phyloP scores from a whole-genome alignment of 2,329 filamentous ascomycete species.

The Sporothrix dimorphospora region DNA sequence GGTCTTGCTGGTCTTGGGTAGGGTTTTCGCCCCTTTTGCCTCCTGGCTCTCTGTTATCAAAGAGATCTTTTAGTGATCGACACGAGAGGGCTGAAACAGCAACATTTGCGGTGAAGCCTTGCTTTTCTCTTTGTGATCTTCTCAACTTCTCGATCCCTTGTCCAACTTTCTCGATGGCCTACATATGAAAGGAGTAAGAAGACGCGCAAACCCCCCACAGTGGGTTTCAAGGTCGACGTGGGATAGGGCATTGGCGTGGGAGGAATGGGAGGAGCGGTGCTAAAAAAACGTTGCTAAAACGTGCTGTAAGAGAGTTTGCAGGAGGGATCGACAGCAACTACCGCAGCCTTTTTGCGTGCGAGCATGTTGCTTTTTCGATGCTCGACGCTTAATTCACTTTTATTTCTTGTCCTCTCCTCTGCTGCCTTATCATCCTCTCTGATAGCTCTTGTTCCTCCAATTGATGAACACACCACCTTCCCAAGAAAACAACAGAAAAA shows the following conservation, averaged over 20 bases:
- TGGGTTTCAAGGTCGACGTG: not conserved
- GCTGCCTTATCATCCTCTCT: conserved; percentile 4
- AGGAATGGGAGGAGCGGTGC: not conserved
- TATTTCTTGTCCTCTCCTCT: not conserved
- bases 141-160: not conserved
- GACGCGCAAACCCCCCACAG: conserved; percentile 17
- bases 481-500: conserved; percentile 18
- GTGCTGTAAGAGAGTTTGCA: not conserved
- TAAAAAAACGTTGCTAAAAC: not conserved
- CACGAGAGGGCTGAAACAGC: conserved; percentile 6
- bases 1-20: too few relatives aligned
- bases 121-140: not conserved
- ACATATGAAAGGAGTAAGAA: not conserved
- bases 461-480: conserved; percentile 18
- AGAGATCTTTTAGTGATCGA: conserved; percentile 19
- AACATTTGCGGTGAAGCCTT: not conserved
- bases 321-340: conserved; percentile 12
- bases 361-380: not conserved
- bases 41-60: not conserved
- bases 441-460: not conserved
- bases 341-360: not conserved
- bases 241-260: not conserved
- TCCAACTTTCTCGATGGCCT: not conserved
- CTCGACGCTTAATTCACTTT: not conserved
- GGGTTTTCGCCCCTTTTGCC: not conserved